Conservation (phyloP, 192 early-diverging fungal genomes). For the Anaeromyces robustus region DNA sequence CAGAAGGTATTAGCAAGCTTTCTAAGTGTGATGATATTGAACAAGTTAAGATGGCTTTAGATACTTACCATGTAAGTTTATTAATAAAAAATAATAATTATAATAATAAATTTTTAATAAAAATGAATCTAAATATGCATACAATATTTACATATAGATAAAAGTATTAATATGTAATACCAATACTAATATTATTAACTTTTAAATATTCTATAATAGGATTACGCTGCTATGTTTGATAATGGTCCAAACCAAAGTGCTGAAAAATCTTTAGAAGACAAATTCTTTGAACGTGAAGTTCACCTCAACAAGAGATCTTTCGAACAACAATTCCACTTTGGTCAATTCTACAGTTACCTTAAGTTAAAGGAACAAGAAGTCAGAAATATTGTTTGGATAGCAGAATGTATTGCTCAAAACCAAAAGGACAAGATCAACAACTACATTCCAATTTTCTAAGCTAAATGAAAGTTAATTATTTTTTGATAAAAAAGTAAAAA, state of each 20-base stretch:
- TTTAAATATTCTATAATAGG: too few species aligned
- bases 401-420: conserved; percentile 95
- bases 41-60: conserved; percentile 74
- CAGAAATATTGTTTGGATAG: conserved; percentile 96
- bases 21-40: conserved; percentile 83
- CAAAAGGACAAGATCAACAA: conserved; percentile 90
- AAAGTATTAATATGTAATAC: too few species aligned
- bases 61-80: conserved; percentile 57
- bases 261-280: conserved; percentile 74
- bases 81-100: too few species aligned
- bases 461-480: background rate
- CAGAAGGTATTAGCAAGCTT: conserved; percentile 71
- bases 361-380: conserved; percentile 98
- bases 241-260: conserved; percentile 20
- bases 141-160: too few species aligned
- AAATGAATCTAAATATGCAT: too few species aligned
- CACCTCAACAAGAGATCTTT: conserved; percentile 84
- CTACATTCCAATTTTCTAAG: conserved; percentile 82
- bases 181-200: too few species aligned
- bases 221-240: conserved; percentile 80
- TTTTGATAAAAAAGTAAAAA: too few species aligned
- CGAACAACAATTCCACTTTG: conserved; percentile 94
- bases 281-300: conserved; percentile 91
- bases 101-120: too few species aligned
- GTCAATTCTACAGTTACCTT: conserved; percentile 86